Conservation (phyloP, 164 flowering plant species). For the Magnolia sinica region DNA sequence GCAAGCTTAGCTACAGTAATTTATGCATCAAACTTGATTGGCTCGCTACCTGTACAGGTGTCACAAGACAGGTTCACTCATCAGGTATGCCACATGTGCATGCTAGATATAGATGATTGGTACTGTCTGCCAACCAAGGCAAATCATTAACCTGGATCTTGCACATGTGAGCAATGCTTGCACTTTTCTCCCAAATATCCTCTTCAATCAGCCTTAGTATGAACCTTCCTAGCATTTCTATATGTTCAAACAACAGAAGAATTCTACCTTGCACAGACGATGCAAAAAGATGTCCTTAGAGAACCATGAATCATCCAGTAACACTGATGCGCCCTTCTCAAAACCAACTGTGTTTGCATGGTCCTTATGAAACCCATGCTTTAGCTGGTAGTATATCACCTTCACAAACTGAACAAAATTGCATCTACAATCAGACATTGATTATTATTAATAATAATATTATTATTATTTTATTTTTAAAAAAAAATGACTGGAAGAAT, state of each 20-base stretch:
- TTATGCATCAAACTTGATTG: background rate
- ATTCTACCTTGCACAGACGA: constrained; percentile 70
- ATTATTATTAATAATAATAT: background rate
- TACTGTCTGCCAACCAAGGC: background rate
- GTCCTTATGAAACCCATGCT: constrained; percentile 67
- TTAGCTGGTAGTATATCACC: constrained; percentile 74
- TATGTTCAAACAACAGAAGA: background rate
- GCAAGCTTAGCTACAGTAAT: background rate
- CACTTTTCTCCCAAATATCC: background rate
- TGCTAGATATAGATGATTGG: too few species aligned
- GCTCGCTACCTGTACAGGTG: background rate
- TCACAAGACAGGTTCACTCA: background rate
- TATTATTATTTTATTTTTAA: too few species aligned
- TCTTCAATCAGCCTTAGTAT: too few species aligned
- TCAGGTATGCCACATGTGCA: background rate
- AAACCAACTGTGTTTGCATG: constrained; percentile 16
- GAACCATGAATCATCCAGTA: constrained; percentile 84
- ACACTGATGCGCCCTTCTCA: constrained; percentile 38
- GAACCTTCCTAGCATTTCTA: background rate
- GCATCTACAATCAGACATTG: constrained; percentile 12
- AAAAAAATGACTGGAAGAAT: too few species aligned
- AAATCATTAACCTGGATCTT: background rate
- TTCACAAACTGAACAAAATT: constrained; percentile 53
- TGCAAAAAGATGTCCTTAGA: constrained; percentile 73
- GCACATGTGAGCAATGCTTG: background rate